Evolutionary conservation across 768 basidiomycete genomes (phyloP), one percentile per base, ranked within the genome.

Genomic region (Termitomyces sp.): DNA sequence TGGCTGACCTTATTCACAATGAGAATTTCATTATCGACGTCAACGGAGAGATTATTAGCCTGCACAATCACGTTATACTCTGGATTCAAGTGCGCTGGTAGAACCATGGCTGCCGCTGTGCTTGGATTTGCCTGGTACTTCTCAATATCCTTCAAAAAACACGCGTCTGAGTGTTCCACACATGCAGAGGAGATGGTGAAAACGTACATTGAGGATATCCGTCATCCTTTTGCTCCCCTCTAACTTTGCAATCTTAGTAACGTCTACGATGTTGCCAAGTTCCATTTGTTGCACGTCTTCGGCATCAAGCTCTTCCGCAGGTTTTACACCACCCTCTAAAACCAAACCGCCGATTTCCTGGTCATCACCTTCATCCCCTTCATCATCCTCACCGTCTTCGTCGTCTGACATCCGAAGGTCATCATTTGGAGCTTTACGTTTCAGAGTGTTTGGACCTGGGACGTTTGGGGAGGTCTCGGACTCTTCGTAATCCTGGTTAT

Each of bases 241-340:
- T 25, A 99, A 80, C 74, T 91, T 95, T 3, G 97, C 94, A 43
- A 99, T 87, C 65, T 88, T 91, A 60, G 79, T 77, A 25, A 98
- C 93, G 73, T 98, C 94, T 68, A 91, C 89, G 55, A 98, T 83
- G 32, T 74, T 79, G 11, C 86, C 86, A 40, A 99, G 77, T 68
- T 98, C 94, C 94, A 98, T 98, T 68, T 87, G 86, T 69, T 94
- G 90, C 36, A 98, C 97, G 61, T 96, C 94, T 66, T 96, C 96
- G 34, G 80, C 87, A 71, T 98, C 95, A 48, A 98, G 79, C 76
- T 99, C 96, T 43, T 98, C 95, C n/a, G 96, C 94, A 14, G 96
- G 96, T 66, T 85, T 86, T 12, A 96, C 79, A 10, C 96, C 96
- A 0, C 95, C 96, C 58, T 91, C 91, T 0, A 91, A 80, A 5